Evolutionary conservation across 331 rosid species (phyloP), one percentile per base, ranked within the genome.

Genomic region (Dryas integrifolia): DNA sequence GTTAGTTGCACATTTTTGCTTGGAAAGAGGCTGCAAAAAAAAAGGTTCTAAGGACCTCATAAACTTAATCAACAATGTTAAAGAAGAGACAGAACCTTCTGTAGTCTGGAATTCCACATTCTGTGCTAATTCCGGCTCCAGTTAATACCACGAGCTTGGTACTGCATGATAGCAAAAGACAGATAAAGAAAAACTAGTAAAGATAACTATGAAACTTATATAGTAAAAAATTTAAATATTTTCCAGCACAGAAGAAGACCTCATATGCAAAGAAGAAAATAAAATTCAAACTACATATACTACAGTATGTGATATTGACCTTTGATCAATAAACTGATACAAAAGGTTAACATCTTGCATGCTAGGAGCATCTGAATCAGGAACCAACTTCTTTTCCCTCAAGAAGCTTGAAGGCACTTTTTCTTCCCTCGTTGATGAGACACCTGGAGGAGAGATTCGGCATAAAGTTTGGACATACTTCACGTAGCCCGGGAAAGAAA

Each of bases 51-150:
- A 39, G 48, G 15, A 51, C 10, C 40, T 40, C 67, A 45, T 18
- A 55, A 71, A 39, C 35, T 58, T 24, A 45, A 62, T 38, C 9
- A 30, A 66, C 47, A 15, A 40, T 39, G 16, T 44, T 18, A 64
- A 38, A 73, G 67, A 59, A 65, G 73, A 76, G 43, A 3, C 9
- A 76, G 65, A 69, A 92, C 97, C 98, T 92, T 89, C 96, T 89
- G 72, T 93, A 93, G 77, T 93, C 98, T 39, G 98, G 97, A 85
- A 93, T 93, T 40, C 98, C 98, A 62, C 92, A 93, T 72, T 93
- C 98, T 9, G 98, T 93, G 78, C 98, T 91, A 45, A 93, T 86
- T 69, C 98, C 98, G 63, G 98, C 97, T 82, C 97, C 98, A 35
- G 98, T 91, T 86, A 93, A 78, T 56, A 91, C 91, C 47, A 78